Evolutionary conservation across 441 rosid species (phyloP).

Genomic region (Flueggea neowawraea): DNA sequence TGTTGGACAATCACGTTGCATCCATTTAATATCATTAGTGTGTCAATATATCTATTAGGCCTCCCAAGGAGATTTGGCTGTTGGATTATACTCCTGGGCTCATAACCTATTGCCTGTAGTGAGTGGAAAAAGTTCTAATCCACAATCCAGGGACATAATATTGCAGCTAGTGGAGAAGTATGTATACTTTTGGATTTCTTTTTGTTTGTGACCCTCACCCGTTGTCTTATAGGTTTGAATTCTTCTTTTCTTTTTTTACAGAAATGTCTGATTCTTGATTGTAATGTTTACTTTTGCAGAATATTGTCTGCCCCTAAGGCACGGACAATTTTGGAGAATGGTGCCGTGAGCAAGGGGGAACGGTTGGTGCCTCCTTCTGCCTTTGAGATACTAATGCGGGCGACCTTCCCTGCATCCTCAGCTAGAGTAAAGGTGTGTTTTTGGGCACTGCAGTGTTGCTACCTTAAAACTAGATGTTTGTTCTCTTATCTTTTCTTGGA

Average conservation of each 20-base stretch:
- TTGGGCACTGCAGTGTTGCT: conserved; percentile 4
- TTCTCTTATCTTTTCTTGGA: conserved; percentile 15
- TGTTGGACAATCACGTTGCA: background rate
- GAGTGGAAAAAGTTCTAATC: conserved; percentile 54
- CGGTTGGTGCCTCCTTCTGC: conserved; percentile 82
- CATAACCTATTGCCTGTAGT: conserved; percentile 61
- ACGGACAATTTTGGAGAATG: conserved; percentile 59
- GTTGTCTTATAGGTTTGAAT: conserved; percentile 1
- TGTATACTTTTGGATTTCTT: conserved; percentile 7
- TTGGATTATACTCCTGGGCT: conserved; percentile 73
- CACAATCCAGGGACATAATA: conserved; percentile 77
- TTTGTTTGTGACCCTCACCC: background rate
- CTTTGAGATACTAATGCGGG: conserved; percentile 57
- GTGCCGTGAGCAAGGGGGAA: conserved; percentile 89
- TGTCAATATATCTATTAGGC: conserved; percentile 37
- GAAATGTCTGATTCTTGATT: background rate
- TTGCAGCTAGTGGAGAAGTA: conserved; percentile 81
- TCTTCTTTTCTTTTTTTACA: conserved; percentile 9
- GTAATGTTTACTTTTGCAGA: conserved; percentile 28
- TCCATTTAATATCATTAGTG: background rate
- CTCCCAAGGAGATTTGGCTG: conserved; percentile 69
- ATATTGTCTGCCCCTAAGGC: conserved; percentile 76
- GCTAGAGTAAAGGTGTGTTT: conserved; percentile 68
- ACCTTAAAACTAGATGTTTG: conserved; percentile 1
- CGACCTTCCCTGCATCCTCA: conserved; percentile 72